Evolutionary conservation across 306 rosid species (phyloP), one percentile per base, ranked within the genome.

Genomic region (Begonia fuchsioides): DNA sequence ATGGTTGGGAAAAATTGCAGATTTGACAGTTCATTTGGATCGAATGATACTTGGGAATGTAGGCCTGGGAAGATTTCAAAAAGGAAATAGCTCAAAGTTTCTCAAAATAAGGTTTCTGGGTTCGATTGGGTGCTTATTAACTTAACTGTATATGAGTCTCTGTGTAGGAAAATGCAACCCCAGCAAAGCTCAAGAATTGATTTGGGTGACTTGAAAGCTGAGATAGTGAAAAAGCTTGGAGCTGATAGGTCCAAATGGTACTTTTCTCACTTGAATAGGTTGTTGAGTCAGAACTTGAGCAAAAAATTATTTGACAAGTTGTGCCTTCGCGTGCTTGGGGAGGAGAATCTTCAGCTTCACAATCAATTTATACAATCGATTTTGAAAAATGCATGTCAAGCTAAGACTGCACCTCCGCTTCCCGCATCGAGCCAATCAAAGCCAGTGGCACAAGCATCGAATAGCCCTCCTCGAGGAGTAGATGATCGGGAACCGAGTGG

Each of bases 161-260:
- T 59, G 32, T 67, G 64, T 72, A 74, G 87, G 77, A 26, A 26
- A 72, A 92, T 92, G 98, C 93, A 85, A 77, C 79, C 98, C 69
- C 92, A 77, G 68, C 93, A 76, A 79, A 65, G 74, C 62, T 77
- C 94, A 32, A 92, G 98, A 76, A 73, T 85, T 63, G 87, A 92
- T 79, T 77, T 85, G 84, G 93, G 72, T 59, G 96, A 92, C 62
- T 62, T 92, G 64, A 92, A 72, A 70, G 83, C 74, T 32, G 83
- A 75, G 41, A 70, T 92, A 56, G 68, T 85, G 57, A 92, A 92
- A 77, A 92, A 73, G 75, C 60, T 92, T 59, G 96, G 98, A 55
- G 62, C 62, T 11, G 93, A 82, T 49, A 82, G 66, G 83, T 79
- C 87, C 0, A 92, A 82, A 56, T 66, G 65, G 43, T 92, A 92